Percentiles rank a stretch among this genome's conserved stretches.
These are phyloP conservation scores for Stephania cephalantha DNA, from an alignment of 164 flowering plant species.

Conservation along the genomic window DNA sequence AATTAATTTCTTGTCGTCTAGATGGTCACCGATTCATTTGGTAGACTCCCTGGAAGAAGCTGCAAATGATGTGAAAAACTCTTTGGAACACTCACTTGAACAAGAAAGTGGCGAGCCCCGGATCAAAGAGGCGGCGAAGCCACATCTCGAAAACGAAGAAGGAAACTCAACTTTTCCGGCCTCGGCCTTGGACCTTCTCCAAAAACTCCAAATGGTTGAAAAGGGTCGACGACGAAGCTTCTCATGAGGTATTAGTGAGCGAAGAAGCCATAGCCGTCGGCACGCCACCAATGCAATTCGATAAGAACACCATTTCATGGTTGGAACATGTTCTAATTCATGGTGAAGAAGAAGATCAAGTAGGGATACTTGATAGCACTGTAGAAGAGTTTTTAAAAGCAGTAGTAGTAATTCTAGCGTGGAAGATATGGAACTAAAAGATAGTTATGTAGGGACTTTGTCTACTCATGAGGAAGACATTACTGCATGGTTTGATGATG, in stretches of 20 bases:
- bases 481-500: neutral
- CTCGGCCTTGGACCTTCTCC: slow-evolving; percentile 15
- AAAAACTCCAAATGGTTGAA: neutral
- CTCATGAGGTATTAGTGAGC: neutral
- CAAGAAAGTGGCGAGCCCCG: neutral
- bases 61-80: slow-evolving; percentile 19
- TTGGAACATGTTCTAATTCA: slow-evolving; percentile 3
- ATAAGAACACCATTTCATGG: neutral
- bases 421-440: too few species aligned
- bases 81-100: slow-evolving; percentile 16
- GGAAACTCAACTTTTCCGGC: slow-evolving; percentile 6
- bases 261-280: neutral
- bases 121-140: neutral
- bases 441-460: neutral
- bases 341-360: neutral
- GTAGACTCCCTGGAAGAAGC: slow-evolving; percentile 17
- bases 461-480: neutral
- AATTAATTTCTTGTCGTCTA: neutral
- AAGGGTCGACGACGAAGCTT: neutral
- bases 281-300: neutral
- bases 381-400: too few species aligned
- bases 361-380: too few species aligned
- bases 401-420: too few species aligned
- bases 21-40: slow-evolving; percentile 20
- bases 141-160: neutral